These are phyloP conservation scores for Picochlorum costavermella DNA, from an alignment of 139 green algal genomes.

Conservation along the genomic window DNA sequence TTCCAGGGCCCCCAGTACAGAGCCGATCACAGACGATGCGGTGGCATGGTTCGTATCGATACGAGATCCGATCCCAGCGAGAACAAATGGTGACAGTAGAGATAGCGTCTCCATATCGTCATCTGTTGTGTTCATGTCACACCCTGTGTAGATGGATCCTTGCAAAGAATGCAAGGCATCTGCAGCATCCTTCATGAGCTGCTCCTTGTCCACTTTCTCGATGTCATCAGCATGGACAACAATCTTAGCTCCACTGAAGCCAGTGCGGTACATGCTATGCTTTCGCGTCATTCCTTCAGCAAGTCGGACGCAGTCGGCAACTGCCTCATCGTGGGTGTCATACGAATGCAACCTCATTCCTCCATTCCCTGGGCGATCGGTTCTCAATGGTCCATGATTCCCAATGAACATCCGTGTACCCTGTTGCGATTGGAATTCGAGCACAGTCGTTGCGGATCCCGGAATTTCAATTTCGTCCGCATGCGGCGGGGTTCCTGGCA, in stretches of 20 bases:
- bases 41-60: slow-evolving; percentile 1
- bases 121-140: slow-evolving; percentile 7
- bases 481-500: background rate
- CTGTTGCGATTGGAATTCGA: background rate
- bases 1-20: background rate
- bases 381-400: background rate
- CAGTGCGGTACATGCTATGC: slow-evolving; percentile 1
- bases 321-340: background rate
- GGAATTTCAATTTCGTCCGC: background rate
- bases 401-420: background rate
- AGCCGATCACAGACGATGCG: background rate
- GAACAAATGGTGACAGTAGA: background rate
- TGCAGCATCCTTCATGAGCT: slow-evolving; percentile 3
- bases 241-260: slow-evolving; percentile 1
- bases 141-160: slow-evolving; percentile 2
- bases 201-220: background rate
- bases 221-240: background rate
- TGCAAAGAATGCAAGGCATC: background rate
- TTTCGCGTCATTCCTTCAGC: background rate
- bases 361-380: background rate
- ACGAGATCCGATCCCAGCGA: background rate
- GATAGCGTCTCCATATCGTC: slow-evolving; percentile 2
- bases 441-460: background rate
- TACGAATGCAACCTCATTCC: slow-evolving; percentile 1
- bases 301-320: background rate